phyloP scores from a whole-genome alignment of 306 rosid species.

The Prunus padus region DNA sequence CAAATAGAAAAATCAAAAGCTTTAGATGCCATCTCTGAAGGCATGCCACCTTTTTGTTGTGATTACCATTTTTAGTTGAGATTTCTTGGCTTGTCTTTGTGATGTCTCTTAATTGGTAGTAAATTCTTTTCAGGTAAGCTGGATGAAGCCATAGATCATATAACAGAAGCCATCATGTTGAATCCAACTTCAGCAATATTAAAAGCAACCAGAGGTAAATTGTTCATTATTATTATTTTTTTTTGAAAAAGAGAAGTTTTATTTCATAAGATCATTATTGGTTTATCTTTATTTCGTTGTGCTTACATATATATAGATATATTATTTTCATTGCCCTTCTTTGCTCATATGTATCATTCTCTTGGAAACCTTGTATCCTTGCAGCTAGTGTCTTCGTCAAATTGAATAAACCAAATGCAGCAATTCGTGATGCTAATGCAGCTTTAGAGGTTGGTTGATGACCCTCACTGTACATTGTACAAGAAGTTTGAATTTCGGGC shows the following conservation, averaged over 20 bases:
- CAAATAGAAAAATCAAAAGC: conserved; percentile 64
- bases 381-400: conserved; percentile 62
- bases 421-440: conserved; percentile 74
- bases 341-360: conserved; percentile 10
- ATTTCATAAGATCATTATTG: neutral
- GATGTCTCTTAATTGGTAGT: conserved; percentile 5
- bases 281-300: neutral
- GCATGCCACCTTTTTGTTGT: conserved; percentile 28
- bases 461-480: neutral
- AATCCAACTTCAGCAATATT: conserved; percentile 78
- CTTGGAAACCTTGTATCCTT: conserved; percentile 23
- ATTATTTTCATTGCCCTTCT: conserved; percentile 7
- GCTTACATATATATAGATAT: neutral
- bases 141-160: conserved; percentile 66
- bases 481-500: neutral
- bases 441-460: conserved; percentile 64
- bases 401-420: conserved; percentile 81
- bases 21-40: conserved; percentile 51
- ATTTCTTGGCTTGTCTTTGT: conserved; percentile 17
- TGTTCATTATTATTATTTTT: neutral
- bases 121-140: conserved; percentile 48
- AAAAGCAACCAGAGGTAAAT: conserved; percentile 76
- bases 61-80: neutral
- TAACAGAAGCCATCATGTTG: conserved; percentile 73
- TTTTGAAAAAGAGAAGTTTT: too few species aligned